These are phyloP conservation scores for Periglandula ipomoeae DNA, from an alignment of 2,329 filamentous ascomycete species.

Conservation along the genomic window DNA sequence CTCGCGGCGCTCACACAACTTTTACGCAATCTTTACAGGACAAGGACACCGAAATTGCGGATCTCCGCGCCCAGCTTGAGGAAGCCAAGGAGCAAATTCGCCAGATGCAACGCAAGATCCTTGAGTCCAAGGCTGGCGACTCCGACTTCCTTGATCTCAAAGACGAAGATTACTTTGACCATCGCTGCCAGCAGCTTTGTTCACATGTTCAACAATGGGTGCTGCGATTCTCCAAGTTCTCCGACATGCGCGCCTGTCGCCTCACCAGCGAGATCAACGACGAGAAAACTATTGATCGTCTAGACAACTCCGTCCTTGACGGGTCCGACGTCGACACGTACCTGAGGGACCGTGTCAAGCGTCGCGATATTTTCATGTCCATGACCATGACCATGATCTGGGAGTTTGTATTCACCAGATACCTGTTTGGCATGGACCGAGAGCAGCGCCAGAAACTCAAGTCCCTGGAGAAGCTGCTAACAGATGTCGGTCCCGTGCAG, in stretches of 20 bases:
- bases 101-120: slow-evolving; percentile 42
- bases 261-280: slow-evolving; percentile 77
- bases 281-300: slow-evolving; percentile 85
- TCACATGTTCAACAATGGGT: slow-evolving; percentile 98
- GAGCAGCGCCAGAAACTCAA: slow-evolving; percentile 98
- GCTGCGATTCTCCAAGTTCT: slow-evolving; percentile 94
- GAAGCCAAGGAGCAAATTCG: slow-evolving; percentile 56
- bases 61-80: slow-evolving; percentile 69
- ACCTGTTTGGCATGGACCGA: slow-evolving; percentile 96
- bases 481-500: slow-evolving; percentile 74
- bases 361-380: slow-evolving; percentile 95
- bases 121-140: slow-evolving; percentile 50
- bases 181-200: slow-evolving; percentile 87
- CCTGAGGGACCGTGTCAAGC: slow-evolving; percentile 75
- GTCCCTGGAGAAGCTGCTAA: slow-evolving; percentile 81
- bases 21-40: slow-evolving; percentile 60
- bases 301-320: slow-evolving; percentile 91
- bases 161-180: slow-evolving; percentile 93
- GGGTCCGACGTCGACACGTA: slow-evolving; percentile 87
- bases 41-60: slow-evolving; percentile 76
- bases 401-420: slow-evolving; percentile 97
- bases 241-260: slow-evolving; percentile 81
- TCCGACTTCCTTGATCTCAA: slow-evolving; percentile 66
- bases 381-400: slow-evolving; percentile 99
- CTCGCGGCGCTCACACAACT: slow-evolving; percentile 54